Base-by-base conservation (phyloP, 2,329 filamentous ascomycete species). In the Scedosporium dehoogii region DNA sequence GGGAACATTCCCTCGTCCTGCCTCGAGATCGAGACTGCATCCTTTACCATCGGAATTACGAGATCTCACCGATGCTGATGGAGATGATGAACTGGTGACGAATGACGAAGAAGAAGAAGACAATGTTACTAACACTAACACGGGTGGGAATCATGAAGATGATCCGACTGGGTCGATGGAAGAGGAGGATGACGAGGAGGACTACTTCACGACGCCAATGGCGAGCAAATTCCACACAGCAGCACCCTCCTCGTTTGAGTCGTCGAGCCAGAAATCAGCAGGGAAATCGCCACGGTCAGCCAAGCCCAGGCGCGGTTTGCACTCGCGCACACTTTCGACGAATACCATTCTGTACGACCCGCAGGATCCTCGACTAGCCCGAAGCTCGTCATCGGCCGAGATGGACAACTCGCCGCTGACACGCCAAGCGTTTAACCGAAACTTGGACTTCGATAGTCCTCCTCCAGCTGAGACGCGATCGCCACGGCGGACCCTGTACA, bases 261-360 rank as follows among this genome's bases (percentile, higher is more conserved):
- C 60, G 29, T 58, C 60, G 3, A 48, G 53, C 53, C 60, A 58
- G 38, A 58, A 58, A 27, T 62, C 60, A 12, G 16, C 33, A 6
- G 60, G 60, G 18, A 18, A 25, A 16, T 61, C 59, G 6, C 59
- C 59, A 2, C 41, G 42, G 48, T 61, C 59, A 10, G 12, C 48
- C 18, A 61, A 61, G 29, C 27, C 29, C 1, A 25, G 59, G 9
- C 59, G 33, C 29, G 42, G 73, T 0, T 69, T 78, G 4, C 92
- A 96, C 69, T 82, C 76, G 62, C 87, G 92, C 44, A 92, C 91
- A 12, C 73, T 88, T 3, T 96, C 92, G 0, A 89, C 86, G 21
- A 91, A 87, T 67, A 96, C 92, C 0, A 92, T 96, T 61, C 78
- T 96, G 1, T 96, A 89, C 74, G 92, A 90, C 41, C 92, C 92